These are phyloP conservation scores for Malassezia equina DNA, from an alignment of 1,284 basidiomycete genomes.

Conservation along the genomic window DNA sequence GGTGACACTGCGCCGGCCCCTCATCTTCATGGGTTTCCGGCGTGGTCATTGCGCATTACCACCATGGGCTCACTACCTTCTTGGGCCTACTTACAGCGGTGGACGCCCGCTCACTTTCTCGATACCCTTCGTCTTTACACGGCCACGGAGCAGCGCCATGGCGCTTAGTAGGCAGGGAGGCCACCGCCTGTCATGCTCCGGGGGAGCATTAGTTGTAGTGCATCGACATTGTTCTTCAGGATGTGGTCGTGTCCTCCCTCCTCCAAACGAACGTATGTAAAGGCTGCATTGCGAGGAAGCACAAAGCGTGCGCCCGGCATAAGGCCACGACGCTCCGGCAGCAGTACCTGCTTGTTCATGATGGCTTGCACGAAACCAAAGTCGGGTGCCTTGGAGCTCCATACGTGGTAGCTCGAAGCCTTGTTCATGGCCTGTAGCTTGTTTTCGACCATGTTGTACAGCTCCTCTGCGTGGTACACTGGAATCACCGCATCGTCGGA, in stretches of 20 bases:
- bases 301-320: background rate
- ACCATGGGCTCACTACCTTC: constrained; percentile 1
- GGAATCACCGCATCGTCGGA: constrained; percentile 73
- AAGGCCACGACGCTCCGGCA: constrained; percentile 7
- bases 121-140: constrained; percentile 13
- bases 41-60: constrained; percentile 9
- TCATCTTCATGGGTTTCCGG: constrained; percentile 11
- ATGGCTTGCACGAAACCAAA: constrained; percentile 6
- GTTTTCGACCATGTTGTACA: constrained; percentile 15
- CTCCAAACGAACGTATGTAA: constrained; percentile 24
- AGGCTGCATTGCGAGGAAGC: constrained; percentile 5
- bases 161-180: constrained; percentile 5
- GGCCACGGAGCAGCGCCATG: constrained; percentile 9
- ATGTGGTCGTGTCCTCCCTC: constrained; percentile 31
- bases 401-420: constrained; percentile 3
- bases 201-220: constrained; percentile 16
- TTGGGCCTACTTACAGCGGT: background rate
- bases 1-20: background rate
- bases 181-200: background rate
- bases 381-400: constrained; percentile 10
- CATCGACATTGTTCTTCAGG: constrained; percentile 24
- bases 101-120: constrained; percentile 9
- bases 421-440: background rate
- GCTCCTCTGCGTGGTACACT: constrained; percentile 55
- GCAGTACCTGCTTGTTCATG: constrained; percentile 12